phyloP scores from a whole-genome alignment of 129 eudicot species.

The Calendula officinalis region DNA sequence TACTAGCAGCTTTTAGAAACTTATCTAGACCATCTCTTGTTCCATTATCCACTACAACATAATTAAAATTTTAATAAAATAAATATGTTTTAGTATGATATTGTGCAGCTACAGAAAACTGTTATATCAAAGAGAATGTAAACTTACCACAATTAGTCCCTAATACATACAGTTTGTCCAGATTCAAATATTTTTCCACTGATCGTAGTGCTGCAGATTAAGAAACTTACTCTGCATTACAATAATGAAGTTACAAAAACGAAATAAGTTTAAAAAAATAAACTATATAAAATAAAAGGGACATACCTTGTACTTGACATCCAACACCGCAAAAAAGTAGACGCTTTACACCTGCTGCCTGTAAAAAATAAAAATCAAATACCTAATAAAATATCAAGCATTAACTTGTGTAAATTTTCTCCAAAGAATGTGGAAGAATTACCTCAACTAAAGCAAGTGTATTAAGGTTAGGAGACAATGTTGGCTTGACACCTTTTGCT shows the following conservation, averaged over 20 bases:
- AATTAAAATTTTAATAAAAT: slow-evolving; percentile 27
- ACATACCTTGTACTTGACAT: slow-evolving; percentile 96
- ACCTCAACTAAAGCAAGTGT: slow-evolving; percentile 96
- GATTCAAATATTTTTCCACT: slow-evolving; percentile 77
- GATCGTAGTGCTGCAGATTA: slow-evolving; percentile 94
- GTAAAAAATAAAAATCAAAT: slow-evolving; percentile 3
- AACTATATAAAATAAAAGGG: not conserved
- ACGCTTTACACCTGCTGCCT: slow-evolving; percentile 98
- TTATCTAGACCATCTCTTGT: slow-evolving; percentile 95
- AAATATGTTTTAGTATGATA: not conserved
- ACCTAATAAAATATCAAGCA: not conserved
- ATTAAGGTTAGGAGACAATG: slow-evolving; percentile 91
- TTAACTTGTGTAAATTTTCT: not conserved
- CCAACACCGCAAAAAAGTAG: slow-evolving; percentile 98
- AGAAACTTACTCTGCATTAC: slow-evolving; percentile 75
- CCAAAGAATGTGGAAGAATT: not conserved
- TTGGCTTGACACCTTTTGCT: slow-evolving; percentile 97
- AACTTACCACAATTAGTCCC: slow-evolving; percentile 94
- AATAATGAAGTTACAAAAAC: slow-evolving; percentile 52
- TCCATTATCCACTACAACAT: slow-evolving; percentile 82
- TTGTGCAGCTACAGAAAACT: slow-evolving; percentile 3
- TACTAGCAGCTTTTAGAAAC: slow-evolving; percentile 92
- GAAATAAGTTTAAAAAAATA: slow-evolving; percentile 12
- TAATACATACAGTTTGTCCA: slow-evolving; percentile 95
- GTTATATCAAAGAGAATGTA: slow-evolving; percentile 7